phyloP scores from a whole-genome alignment of 2,329 filamentous ascomycete genomes.

The Malbranchea cinnamomea region DNA sequence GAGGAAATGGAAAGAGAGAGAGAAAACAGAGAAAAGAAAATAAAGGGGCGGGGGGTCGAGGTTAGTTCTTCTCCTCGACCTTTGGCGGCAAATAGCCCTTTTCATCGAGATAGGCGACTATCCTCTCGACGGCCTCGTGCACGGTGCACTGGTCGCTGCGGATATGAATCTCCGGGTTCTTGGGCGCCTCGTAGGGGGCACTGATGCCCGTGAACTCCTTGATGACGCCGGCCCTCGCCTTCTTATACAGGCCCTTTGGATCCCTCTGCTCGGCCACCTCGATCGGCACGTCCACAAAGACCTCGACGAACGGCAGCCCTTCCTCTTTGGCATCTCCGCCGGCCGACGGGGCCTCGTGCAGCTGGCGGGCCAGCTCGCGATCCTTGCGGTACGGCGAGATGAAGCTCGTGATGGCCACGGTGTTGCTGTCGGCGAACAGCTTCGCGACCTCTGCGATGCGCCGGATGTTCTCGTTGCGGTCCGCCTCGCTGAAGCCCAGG shows the following conservation, averaged over 20 bases:
- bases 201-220: constrained; percentile 95
- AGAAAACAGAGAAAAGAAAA: constrained; percentile 1
- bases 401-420: constrained; percentile 85
- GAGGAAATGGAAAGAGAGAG: neutral
- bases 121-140: constrained; percentile 75
- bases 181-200: constrained; percentile 84
- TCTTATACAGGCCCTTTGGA: constrained; percentile 96
- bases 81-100: constrained; percentile 44
- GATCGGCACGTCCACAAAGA: constrained; percentile 81
- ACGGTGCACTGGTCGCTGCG: constrained; percentile 68
- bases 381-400: constrained; percentile 91
- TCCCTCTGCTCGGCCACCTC: constrained; percentile 89
- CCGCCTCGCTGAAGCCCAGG: constrained; percentile 81
- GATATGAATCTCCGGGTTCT: constrained; percentile 75
- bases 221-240: constrained; percentile 83
- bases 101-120: constrained; percentile 60
- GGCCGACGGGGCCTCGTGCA: constrained; percentile 52
- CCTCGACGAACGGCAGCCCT: constrained; percentile 77
- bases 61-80: constrained; percentile 15
- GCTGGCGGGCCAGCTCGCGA: constrained; percentile 61
- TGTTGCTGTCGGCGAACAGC: constrained; percentile 81
- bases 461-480: constrained; percentile 95
- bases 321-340: constrained; percentile 45
- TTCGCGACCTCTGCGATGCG: constrained; percentile 94
- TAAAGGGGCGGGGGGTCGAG: no score